Evolutionary conservation across 192 early-diverging fungal genomes (phyloP).

Genomic region (Irineochytrium annulatum): DNA sequence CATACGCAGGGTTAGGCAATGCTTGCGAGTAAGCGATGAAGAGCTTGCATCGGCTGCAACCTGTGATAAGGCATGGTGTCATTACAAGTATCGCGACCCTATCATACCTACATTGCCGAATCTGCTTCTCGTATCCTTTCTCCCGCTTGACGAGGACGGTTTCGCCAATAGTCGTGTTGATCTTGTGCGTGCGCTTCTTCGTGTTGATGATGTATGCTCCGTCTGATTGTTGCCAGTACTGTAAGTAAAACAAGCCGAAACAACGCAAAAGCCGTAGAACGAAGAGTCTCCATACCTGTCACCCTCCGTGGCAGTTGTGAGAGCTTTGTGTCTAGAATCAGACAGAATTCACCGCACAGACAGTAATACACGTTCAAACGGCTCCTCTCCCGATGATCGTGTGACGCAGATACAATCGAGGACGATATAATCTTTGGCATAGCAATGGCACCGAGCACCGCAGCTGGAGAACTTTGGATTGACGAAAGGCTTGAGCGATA

Average conservation of each 20-base stretch:
- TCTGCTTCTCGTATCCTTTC: slow-evolving; percentile 15
- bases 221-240: slow-evolving; percentile 18
- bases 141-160: slow-evolving; percentile 13
- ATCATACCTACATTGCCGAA: slow-evolving; percentile 9
- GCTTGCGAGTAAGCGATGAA: no score
- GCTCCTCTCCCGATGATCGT: slow-evolving; percentile 8
- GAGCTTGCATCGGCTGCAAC: no score
- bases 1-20: no score
- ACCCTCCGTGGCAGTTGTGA: not conserved
- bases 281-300: not conserved
- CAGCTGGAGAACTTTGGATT: no score
- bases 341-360: slow-evolving; percentile 27
- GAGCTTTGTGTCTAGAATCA: slow-evolving; percentile 20
- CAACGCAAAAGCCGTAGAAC: slow-evolving; percentile 17
- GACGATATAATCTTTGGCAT: slow-evolving; percentile 30
- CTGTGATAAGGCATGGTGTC: no score
- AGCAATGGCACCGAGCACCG: no score
- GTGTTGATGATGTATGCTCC: slow-evolving; percentile 29
- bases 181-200: slow-evolving; percentile 24
- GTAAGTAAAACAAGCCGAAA: no score
- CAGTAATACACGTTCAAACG: slow-evolving; percentile 29
- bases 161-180: slow-evolving; percentile 15
- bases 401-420: slow-evolving; percentile 22
- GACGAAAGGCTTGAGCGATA: no score
- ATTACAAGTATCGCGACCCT: no score